Evolutionary conservation across 768 basidiomycete genomes (phyloP), one percentile per base, ranked within the genome.

Genomic region (Mycena galopus): DNA sequence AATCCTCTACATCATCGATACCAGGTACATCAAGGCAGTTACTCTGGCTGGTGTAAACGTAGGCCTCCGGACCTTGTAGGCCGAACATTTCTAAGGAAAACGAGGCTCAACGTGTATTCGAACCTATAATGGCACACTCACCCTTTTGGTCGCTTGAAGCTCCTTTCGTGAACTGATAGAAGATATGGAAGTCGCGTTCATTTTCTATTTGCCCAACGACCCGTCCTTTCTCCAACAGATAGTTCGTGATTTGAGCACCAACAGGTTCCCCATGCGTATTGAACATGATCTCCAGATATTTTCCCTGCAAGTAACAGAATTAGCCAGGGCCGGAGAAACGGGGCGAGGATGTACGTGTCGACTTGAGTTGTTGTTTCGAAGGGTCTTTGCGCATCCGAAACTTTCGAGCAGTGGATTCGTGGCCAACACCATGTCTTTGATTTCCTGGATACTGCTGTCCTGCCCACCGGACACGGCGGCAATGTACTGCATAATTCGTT

Each of bases 281-380:
- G 85, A 99, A 99, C 95, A 99, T 98, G 82, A 99, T 98, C 83
- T 99, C 97, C 11, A 99, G 87, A 80, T 99, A 99, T 88, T 99
- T 99, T 27, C 98, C 97, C 96, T 98, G 77, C 1, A 37, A 60
- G 9, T 30, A 56, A 32, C 21, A 8, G 27, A 16, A 30, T 82
- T 56, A 81, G 75, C 14, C 67, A 61, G 60, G 56, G 29, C 42
- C 19, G 47, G 57, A 39, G 27, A 64, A 27, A 67, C 53, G 39
- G 25, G 14, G 58, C 27, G 5, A 39, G 33, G 23, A 86, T 96
- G 80, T 82, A 97, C 96, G 89, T 99, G 97, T 75, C 97, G 92
- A 90, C 94, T 96, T 8, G 96, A 98, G 81, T 99, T 99, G 83
- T 99, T 98, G 81, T 99, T 99, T 65, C 98, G 92, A 72, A 99